These are phyloP conservation scores for Stylosanthes scabra DNA, from an alignment of 331 rosid species.

Conservation along the genomic window DNA sequence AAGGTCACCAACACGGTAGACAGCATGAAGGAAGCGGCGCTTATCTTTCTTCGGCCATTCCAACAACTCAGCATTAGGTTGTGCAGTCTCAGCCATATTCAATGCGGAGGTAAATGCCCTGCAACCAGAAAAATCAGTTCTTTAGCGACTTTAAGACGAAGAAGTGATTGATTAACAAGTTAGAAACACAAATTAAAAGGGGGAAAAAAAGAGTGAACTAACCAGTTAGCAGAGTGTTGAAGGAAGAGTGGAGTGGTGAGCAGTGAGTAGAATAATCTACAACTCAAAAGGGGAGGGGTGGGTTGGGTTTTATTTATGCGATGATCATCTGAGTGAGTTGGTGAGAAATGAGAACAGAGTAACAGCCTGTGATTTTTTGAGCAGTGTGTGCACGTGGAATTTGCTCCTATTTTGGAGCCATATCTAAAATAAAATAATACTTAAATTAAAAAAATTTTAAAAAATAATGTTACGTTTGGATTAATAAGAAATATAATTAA, in stretches of 20 bases:
- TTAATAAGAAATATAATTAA: too few relatives aligned
- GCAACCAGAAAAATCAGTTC: slow-evolving; percentile 14
- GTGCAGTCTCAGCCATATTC: slow-evolving; percentile 77
- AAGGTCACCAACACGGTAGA: slow-evolving; percentile 97
- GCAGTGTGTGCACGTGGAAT: slow-evolving; percentile 29
- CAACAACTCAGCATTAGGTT: slow-evolving; percentile 67
- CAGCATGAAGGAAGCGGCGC: slow-evolving; percentile 89
- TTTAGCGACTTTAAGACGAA: not conserved
- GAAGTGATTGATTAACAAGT: not conserved
- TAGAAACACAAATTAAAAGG: not conserved
- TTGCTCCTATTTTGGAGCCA: not conserved
- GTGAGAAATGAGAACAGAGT: not conserved
- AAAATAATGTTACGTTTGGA: too few relatives aligned
- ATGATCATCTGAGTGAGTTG: not conserved
- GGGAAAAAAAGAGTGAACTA: not conserved
- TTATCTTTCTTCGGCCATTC: slow-evolving; percentile 91
- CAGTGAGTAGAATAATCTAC: too few relatives aligned
- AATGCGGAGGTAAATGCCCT: slow-evolving; percentile 32
- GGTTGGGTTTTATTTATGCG: slow-evolving; percentile 6
- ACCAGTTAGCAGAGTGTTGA: not conserved
- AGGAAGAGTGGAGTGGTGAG: too few relatives aligned
- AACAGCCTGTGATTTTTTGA: slow-evolving; percentile 20
- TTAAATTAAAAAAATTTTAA: too few relatives aligned
- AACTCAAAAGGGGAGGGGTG: not conserved
- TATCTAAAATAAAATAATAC: too few relatives aligned